Conservation (phyloP, 805 yeast species). For the Nakazawaea ishiwadae region DNA sequence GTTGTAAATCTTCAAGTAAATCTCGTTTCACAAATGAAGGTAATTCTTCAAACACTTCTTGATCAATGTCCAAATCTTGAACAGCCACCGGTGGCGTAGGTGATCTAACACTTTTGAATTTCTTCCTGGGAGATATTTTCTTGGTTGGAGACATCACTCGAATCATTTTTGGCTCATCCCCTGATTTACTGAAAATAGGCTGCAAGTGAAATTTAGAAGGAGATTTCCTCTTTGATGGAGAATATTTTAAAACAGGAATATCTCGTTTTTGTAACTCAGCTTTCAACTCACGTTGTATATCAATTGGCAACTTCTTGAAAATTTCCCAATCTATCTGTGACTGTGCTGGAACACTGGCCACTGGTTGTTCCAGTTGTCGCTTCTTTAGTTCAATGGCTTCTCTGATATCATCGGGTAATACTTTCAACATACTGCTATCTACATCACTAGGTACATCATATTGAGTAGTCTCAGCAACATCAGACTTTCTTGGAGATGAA, state of each 20-base stretch:
- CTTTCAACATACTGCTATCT: conserved; percentile 22
- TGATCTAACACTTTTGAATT: too few species aligned
- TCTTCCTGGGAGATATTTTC: conserved; percentile 2
- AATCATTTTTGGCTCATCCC: conserved; percentile 11
- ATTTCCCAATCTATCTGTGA: conserved; percentile 49
- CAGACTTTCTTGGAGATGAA: neutral
- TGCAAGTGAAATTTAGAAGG: conserved; percentile 16
- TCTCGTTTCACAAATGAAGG: conserved; percentile 6
- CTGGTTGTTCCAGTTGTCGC: conserved; percentile 12
- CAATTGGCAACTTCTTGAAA: conserved; percentile 58
- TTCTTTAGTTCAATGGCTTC: conserved; percentile 15
- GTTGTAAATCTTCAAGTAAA: conserved; percentile 1
- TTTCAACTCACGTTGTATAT: conserved; percentile 58
- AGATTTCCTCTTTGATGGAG: neutral
- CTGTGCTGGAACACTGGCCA: conserved; percentile 19
- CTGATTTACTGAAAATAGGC: conserved; percentile 16
- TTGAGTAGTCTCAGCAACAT: neutral
- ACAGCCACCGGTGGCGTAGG: conserved; percentile 1
- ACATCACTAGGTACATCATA: conserved; percentile 24
- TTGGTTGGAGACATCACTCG: conserved; percentile 9
- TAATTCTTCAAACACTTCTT: neutral
- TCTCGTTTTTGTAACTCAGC: conserved; percentile 44
- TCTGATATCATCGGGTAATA: conserved; percentile 18
- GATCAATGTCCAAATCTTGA: neutral
- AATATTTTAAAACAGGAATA: conserved; percentile 15